Evolutionary conservation across 164 flowering plant genomes (phyloP), one percentile per base, ranked within the genome.

Genomic region (Platanus orientalis): DNA sequence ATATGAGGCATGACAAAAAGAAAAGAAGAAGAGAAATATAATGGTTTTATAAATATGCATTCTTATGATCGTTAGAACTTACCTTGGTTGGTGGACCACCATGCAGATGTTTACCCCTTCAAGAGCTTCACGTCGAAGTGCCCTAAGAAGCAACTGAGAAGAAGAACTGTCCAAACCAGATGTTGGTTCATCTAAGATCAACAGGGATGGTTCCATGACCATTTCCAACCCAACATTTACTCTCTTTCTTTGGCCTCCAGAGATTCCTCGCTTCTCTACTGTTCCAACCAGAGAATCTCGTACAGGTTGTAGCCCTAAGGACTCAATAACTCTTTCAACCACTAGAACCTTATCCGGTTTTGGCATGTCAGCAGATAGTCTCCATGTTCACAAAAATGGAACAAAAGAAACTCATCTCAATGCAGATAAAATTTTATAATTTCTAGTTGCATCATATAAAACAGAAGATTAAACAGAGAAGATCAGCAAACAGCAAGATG

Each of bases 21-120:
- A 36, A 36, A 53, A 26, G 17, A 6, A 20, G 12, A 7, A 54
- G 0, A n/a, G 23, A 54, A 28, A 23, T 10, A 24, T 21, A 11
- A 12, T 36, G 1, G 21, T 1, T 40, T 58, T 4, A 39, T 23
- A 23, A n/a, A 47, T 26, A 13, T 26, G 9, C 3, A 16, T 36
- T n/a, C 1, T 48, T 48, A 36, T 24, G 29, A 57, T 25, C 24
- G n/a, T 24, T 23, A 51, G 45, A 39, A 51, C 34, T 60, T 78
- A 83, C 98, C 99, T 93, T 48, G 98, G 98, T 67, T 93, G 98
- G 76, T 93, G 98, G 72, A 93, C 90, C 61, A 93, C 98, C 93
- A 83, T 87, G 77, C 90, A 89, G 51, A 94, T 81, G 71, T 94
- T 94, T 21, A 91, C 98, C 54, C 96, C 98, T 80, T 94, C 98